phyloP scores from a whole-genome alignment of 208 protist genomes.

The Entamoeba histolytica region DNA sequence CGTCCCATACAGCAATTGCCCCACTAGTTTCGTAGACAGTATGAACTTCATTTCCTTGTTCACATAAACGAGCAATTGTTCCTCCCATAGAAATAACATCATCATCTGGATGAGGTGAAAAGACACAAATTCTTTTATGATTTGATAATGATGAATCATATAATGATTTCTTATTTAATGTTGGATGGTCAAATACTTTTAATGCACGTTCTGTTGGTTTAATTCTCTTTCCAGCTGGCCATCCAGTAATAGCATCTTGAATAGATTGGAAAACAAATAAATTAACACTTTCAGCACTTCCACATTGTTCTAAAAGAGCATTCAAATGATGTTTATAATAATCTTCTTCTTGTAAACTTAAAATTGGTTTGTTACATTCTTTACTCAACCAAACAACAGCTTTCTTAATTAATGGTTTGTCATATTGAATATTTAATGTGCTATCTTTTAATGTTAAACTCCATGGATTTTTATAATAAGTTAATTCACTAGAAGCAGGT shows the following conservation, averaged over 20 bases:
- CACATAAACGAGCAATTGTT: conserved; percentile 7
- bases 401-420: background rate
- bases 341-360: background rate
- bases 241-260: background rate
- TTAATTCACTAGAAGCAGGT: background rate
- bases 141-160: background rate
- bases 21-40: conserved; percentile 17
- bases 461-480: background rate
- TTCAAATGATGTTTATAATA: background rate
- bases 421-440: background rate
- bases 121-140: conserved; percentile 33
- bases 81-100: conserved; percentile 48
- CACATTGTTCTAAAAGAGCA: background rate
- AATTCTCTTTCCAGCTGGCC: background rate
- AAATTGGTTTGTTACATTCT: background rate
- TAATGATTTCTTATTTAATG: background rate
- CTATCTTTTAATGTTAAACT: background rate
- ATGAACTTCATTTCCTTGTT: conserved; percentile 7
- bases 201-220: background rate
- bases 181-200: background rate
- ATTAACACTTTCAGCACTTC: background rate
- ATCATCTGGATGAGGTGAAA: conserved; percentile 48
- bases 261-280: background rate
- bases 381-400: background rate
- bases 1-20: conserved; percentile 1